Conservation (phyloP, 352 stramenopile genomes). For the Phytopythium helicoides region DNA sequence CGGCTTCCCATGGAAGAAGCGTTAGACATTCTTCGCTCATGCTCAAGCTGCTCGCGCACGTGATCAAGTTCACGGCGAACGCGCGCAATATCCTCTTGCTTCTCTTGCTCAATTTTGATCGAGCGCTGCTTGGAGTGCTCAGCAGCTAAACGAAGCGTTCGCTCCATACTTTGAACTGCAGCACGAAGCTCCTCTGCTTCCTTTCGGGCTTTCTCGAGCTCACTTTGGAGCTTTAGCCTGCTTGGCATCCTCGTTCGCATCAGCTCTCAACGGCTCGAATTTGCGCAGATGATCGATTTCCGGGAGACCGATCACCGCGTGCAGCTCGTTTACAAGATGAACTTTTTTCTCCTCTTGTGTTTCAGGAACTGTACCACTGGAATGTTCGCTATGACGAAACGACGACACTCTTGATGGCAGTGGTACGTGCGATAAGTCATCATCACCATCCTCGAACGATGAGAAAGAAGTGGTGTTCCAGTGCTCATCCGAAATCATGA, state of each 20-base stretch:
- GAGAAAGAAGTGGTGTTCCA: neutral
- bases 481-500: constrained; percentile 9
- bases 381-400: neutral
- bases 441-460: constrained; percentile 2
- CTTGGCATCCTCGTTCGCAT: constrained; percentile 37
- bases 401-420: constrained; percentile 1
- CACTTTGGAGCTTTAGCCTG: constrained; percentile 47
- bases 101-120: constrained; percentile 57
- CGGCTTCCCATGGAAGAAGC: constrained; percentile 25
- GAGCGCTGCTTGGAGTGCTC: constrained; percentile 52
- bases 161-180: constrained; percentile 63
- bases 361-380: neutral
- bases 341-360: constrained; percentile 52
- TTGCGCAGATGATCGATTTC: constrained; percentile 64
- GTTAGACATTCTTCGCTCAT: constrained; percentile 36
- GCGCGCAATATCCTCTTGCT: constrained; percentile 45
- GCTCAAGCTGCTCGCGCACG: constrained; percentile 48
- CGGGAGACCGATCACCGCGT: constrained; percentile 61
- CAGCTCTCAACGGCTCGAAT: constrained; percentile 62
- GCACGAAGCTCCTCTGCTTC: constrained; percentile 60
- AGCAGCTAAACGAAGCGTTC: constrained; percentile 37
- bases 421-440: neutral
- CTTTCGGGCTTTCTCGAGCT: constrained; percentile 49
- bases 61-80: constrained; percentile 49
- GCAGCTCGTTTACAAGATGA: constrained; percentile 76